Conservation (phyloP, 148 eudicot species). For the Rhododendron molle region DNA sequence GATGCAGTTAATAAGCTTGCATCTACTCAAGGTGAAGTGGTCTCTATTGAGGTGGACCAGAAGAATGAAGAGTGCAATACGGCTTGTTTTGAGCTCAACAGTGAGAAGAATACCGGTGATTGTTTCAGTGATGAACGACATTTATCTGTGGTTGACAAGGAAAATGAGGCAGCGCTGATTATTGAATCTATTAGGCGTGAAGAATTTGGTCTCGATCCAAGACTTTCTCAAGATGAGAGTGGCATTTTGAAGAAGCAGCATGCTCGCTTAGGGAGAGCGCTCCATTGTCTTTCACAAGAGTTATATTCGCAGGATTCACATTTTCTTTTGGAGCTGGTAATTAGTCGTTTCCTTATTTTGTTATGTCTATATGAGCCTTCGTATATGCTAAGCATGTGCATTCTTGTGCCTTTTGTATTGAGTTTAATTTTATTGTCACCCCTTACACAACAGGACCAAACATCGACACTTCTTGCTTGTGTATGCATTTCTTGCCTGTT, state of each 20-base stretch:
- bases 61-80: constrained; percentile 10
- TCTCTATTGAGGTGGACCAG: constrained; percentile 23
- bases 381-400: not conserved
- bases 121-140: constrained; percentile 9
- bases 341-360: not conserved
- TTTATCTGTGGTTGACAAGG: constrained; percentile 15
- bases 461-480: not conserved
- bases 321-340: constrained; percentile 91
- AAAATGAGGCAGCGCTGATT: constrained; percentile 43
- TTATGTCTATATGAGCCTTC: not conserved
- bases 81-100: not conserved
- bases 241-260: constrained; percentile 77
- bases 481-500: not conserved
- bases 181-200: constrained; percentile 80
- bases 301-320: constrained; percentile 96
- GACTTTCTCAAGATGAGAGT: constrained; percentile 53
- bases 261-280: constrained; percentile 96
- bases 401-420: not conserved
- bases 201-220: constrained; percentile 78
- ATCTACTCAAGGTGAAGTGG: constrained; percentile 16
- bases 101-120: constrained; percentile 8
- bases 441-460: not conserved
- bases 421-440: not conserved
- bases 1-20: constrained; percentile 17
- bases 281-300: constrained; percentile 93